Conservation (phyloP, 768 basidiomycete species). For the Brasilioporus rufonigricans region DNA sequence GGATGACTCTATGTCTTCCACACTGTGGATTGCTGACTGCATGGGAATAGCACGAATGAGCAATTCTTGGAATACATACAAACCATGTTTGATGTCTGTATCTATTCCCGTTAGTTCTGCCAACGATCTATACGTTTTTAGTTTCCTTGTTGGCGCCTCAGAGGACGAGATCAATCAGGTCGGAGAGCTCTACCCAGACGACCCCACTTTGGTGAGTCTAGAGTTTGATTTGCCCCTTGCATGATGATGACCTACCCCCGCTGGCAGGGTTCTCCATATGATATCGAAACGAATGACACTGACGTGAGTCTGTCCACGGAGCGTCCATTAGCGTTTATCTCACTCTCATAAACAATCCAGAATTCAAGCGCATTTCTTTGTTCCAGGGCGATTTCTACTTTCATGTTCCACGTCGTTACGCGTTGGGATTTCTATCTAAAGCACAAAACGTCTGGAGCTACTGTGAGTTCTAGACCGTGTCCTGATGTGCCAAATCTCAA, state of each 20-base stretch:
- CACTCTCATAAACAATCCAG: not conserved
- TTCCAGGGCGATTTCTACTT: conserved; percentile 18
- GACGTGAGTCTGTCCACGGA: not conserved
- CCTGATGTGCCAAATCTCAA: no score
- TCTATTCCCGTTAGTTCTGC: no score
- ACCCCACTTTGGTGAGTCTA: conserved; percentile 1
- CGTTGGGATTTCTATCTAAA: not conserved
- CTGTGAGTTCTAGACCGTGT: no score
- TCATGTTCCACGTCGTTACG: conserved; percentile 5
- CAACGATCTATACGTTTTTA: conserved; percentile 1
- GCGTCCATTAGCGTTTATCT: not conserved
- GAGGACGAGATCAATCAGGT: not conserved
- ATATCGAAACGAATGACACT: conserved; percentile 22
- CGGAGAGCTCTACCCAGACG: conserved; percentile 2
- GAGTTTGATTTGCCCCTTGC: not conserved
- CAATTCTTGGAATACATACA: conserved; percentile 4
- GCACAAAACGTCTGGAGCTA: no score
- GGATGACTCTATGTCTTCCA: no score
- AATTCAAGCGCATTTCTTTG: no score
- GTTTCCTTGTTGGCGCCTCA: conserved; percentile 9
- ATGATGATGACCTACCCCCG: not conserved
- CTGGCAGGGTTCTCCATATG: conserved; percentile 26
- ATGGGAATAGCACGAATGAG: not conserved
- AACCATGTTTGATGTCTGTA: not conserved
- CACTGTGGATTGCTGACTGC: no score